Evolutionary conservation across 2,329 filamentous ascomycete species (phyloP).

Genomic region (Sporothrix pseudoabietina): DNA sequence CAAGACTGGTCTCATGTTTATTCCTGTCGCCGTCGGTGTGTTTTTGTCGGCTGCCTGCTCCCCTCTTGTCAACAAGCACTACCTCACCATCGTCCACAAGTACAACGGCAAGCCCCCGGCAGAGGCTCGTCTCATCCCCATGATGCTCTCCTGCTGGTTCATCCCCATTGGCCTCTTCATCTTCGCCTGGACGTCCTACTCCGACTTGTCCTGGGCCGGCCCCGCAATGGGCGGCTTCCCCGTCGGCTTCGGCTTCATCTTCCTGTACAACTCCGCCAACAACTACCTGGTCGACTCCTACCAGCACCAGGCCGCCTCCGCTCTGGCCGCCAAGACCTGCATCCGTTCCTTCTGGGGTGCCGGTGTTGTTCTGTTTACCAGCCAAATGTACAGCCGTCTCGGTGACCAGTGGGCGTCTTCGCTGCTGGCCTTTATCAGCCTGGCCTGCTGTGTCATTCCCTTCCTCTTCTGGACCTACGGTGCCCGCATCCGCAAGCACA

Average conservation of each 20-base stretch:
- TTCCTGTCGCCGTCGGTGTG: slow-evolving; percentile 75
- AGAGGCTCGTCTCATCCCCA: slow-evolving; percentile 76
- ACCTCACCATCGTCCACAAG: slow-evolving; percentile 63
- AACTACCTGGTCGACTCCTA: slow-evolving; percentile 70
- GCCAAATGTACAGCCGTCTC: slow-evolving; percentile 75
- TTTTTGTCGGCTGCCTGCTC: slow-evolving; percentile 66
- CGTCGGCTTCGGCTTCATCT: slow-evolving; percentile 80
- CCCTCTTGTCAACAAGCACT: slow-evolving; percentile 79
- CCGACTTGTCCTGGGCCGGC: slow-evolving; percentile 67
- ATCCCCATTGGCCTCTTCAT: slow-evolving; percentile 60
- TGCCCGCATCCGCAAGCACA: slow-evolving; percentile 66
- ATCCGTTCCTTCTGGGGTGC: slow-evolving; percentile 81
- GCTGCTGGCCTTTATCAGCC: slow-evolving; percentile 70
- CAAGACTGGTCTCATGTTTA: slow-evolving; percentile 82
- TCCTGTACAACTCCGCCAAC: slow-evolving; percentile 78
- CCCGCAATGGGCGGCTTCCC: slow-evolving; percentile 70
- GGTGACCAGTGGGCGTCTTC: slow-evolving; percentile 75
- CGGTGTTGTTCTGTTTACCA: slow-evolving; percentile 73
- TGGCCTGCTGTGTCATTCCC: slow-evolving; percentile 80
- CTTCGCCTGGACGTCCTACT: slow-evolving; percentile 63
- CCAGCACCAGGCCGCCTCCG: slow-evolving; percentile 74
- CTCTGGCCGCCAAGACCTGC: slow-evolving; percentile 79
- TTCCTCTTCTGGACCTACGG: slow-evolving; percentile 81
- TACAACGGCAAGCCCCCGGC: slow-evolving; percentile 74
- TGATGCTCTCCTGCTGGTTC: slow-evolving; percentile 77